Evolutionary conservation across 1,284 basidiomycete genomes (phyloP), one percentile per base, ranked within the genome.

Genomic region (Austropuccinia psidii): DNA sequence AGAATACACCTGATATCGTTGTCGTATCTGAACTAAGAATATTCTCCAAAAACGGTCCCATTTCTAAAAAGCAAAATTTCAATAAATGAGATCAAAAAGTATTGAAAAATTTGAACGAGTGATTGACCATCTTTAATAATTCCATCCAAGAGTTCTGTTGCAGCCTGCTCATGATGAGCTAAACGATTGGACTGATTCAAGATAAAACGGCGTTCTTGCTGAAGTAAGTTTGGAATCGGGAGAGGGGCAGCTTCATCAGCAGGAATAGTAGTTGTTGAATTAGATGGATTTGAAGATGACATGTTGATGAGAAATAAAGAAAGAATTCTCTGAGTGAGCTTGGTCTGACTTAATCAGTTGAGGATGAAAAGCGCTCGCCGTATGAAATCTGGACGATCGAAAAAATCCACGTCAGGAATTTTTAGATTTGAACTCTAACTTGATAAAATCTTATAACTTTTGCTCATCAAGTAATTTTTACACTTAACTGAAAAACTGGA

Each of bases 41-140:
- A 13, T 39, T 47, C 31, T 70, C 41, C 13, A 70, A 37, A 33
- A 70, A 61, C 33, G 68, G 68, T 33, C 55, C 68, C 68, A 70
- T 70, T 49, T 70, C 55, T 60, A 35, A 15, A 27, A 4, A 19
- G 33, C 31, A 67, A 47, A 54, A n/a, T n/a, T n/a, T n/a, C n/a
- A n/a, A n/a, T n/a, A n/a, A n/a, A n/a, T n/a, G 13, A 8, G 50
- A 11, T 54, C 7, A 15, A 31, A 27, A 24, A 31, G 50, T 17
- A 11, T 11, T 31, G 41, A 19, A 3, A 4, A 45, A 47, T 31
- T 31, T 27, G 15, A 49, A 33, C 5, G 27, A 27, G 27, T 41
- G 50, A 84, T 88, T 76, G 78, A 91, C 90, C 86, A 83, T 98
- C 93, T n/a, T 86, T 85, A 78, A 90, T 86, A 78, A 97, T 89